Base-by-base conservation (phyloP, 176 grass and related monocot genomes). In the Oryza rufipogon region DNA sequence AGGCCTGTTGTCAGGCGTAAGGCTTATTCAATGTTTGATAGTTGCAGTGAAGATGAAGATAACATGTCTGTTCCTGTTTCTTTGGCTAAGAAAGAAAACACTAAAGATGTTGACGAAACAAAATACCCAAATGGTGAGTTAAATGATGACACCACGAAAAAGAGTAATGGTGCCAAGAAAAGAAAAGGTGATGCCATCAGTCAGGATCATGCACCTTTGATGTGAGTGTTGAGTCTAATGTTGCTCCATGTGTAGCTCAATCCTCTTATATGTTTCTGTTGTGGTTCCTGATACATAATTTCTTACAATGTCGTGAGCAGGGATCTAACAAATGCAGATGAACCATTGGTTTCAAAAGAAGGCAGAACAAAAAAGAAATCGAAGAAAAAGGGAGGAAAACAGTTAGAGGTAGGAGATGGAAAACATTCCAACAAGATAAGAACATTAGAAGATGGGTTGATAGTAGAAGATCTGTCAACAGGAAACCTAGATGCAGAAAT, bases 1-100 rank as follows among this genome's bases (percentile, higher is more conserved):
- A 87, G 91, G 73, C 89, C 88, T 66, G 23, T 75, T 84, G 46
- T 84, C 54, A 90, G 72, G 75, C 61, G 15, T 58, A 90, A 32
- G 14, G n/a, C 36, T 81, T 3, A 7, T 39, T 56, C 75, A 74
- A 71, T 83, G 58, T 54, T 88, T 52, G 91, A 90, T 72, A 95
- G 87, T 54, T 83, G 78, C 71, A 98, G 87, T 77, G 93, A 98
- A 83, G 96, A 95, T 83, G 96, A 98, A 81, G 89, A 93, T 80
- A 70, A 77, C 51, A 70, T 84, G 66, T 91, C 89, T n/a, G 73
- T 80, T 66, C 77, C 80, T 42, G 45, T 78, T 72, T 77, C 79
- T 60, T 81, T 80, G 80, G 68, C 28, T 69, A 75, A 87, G 47
- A 89, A 86, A 66, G 83, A 78, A 20, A 83, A 4, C 52, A n/a